A percentile compares a stretch with the other conserved stretches of the same genome.
These are phyloP conservation scores for Laburnicola sp. DNA, from an alignment of 2,329 filamentous ascomycete species.

Conservation along the genomic window DNA sequence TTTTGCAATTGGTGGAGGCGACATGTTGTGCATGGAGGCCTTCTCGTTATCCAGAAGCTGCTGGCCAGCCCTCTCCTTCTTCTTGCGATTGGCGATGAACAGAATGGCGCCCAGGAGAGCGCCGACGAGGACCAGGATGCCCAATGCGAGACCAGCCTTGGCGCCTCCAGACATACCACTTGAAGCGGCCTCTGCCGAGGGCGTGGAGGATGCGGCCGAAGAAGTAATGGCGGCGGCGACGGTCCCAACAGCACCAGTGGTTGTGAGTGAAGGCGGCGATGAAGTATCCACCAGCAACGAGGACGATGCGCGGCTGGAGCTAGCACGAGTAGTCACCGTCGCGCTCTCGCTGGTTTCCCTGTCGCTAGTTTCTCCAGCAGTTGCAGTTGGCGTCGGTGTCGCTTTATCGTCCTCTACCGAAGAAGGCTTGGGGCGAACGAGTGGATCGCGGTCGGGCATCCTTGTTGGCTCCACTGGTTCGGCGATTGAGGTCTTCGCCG, in stretches of 20 bases:
- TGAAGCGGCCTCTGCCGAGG: constrained; percentile 25
- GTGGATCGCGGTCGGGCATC: constrained; percentile 18
- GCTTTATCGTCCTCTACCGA: constrained; percentile 2
- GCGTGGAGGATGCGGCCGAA: constrained; percentile 26
- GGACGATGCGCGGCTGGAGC: constrained; percentile 15
- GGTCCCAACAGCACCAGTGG: constrained; percentile 16
- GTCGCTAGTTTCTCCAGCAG: constrained; percentile 13
- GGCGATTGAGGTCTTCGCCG: constrained; percentile 19
- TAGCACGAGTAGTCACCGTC: constrained; percentile 17
- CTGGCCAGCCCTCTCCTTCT: constrained; percentile 58
- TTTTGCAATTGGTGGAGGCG: constrained; percentile 28
- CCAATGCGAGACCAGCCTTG: constrained; percentile 85
- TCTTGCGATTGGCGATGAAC: constrained; percentile 73
- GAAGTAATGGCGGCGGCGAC: constrained; percentile 10
- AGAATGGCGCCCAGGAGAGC: constrained; percentile 69
- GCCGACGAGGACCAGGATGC: constrained; percentile 71
- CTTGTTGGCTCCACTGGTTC: constrained; percentile 24
- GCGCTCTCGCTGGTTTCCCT: constrained; percentile 17
- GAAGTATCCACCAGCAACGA: constrained; percentile 36
- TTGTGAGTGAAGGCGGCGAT: constrained; percentile 23
- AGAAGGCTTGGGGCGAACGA: constrained; percentile 15
- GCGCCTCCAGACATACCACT: constrained; percentile 51
- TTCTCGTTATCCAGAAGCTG: constrained; percentile 48
- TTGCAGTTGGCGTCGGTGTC: constrained; percentile 22
- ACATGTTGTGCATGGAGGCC: constrained; percentile 33